Percentiles rank a stretch among this genome's conserved stretches.
phyloP scores from a whole-genome alignment of 768 basidiomycete species.

The Suillus hirtellus region DNA sequence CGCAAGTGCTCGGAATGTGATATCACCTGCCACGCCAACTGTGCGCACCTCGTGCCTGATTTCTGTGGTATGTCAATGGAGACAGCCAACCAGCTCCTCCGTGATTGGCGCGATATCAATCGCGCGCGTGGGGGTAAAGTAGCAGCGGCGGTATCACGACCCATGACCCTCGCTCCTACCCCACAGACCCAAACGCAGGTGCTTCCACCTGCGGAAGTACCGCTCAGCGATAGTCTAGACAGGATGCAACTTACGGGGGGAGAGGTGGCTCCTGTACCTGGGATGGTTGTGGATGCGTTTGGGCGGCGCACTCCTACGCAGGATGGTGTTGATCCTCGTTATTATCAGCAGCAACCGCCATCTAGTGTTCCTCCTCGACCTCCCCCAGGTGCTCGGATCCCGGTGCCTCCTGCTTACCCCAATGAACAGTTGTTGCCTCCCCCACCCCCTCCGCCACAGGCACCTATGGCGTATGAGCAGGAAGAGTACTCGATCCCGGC shows the following conservation, averaged over 20 bases:
- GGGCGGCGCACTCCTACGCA: constrained; percentile 28
- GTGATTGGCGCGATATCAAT: constrained; percentile 92
- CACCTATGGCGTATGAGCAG: constrained; percentile 27
- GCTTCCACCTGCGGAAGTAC: constrained; percentile 34
- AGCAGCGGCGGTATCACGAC: constrained; percentile 38
- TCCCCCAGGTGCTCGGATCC: constrained; percentile 39
- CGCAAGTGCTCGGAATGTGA: constrained; percentile 95
- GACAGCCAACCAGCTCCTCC: constrained; percentile 90
- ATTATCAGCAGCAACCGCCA: constrained; percentile 37
- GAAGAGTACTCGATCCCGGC: constrained; percentile 26
- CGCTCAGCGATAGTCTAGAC: constrained; percentile 41
- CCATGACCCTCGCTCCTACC: constrained; percentile 34
- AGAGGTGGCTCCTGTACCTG: constrained; percentile 36
- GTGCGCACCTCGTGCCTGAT: constrained; percentile 97
- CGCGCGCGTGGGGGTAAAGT: constrained; percentile 54
- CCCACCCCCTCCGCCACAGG: constrained; percentile 10
- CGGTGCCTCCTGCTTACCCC: constrained; percentile 36
- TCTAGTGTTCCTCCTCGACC: constrained; percentile 36
- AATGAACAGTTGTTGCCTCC: constrained; percentile 34
- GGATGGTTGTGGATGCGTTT: constrained; percentile 21
- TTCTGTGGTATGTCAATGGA: constrained; percentile 99
- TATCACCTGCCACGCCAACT: constrained; percentile 96
- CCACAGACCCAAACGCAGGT: constrained; percentile 33
- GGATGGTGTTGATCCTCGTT: constrained; percentile 43
- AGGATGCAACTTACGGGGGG: constrained; percentile 45